Percentiles rank a stretch among this genome's conserved stretches.
Conservation (phyloP, 2,329 filamentous ascomycete genomes). For the Cercospora berteroae region DNA sequence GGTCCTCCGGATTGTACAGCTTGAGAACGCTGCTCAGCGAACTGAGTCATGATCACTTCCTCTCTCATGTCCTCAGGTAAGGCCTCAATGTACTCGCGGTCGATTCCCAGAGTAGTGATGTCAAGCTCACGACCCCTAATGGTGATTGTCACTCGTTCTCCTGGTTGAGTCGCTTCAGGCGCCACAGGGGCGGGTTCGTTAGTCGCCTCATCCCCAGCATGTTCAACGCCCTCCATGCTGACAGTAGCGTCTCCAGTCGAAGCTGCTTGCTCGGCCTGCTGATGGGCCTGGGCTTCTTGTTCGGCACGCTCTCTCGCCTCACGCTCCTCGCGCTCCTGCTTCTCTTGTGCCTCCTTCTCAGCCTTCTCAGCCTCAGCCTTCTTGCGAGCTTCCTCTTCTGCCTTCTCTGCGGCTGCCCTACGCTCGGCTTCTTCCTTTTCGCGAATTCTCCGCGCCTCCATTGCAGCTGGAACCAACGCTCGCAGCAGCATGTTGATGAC, state of each 20-base stretch:
- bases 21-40: conserved; percentile 77
- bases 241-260: conserved; percentile 42
- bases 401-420: conserved; percentile 62
- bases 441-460: conserved; percentile 73
- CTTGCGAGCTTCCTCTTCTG: conserved; percentile 60
- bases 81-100: conserved; percentile 91
- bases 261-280: conserved; percentile 32
- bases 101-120: conserved; percentile 91
- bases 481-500: conserved; percentile 69
- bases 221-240: conserved; percentile 74
- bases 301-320: conserved; percentile 49
- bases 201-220: conserved; percentile 42
- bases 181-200: conserved; percentile 41
- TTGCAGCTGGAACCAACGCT: conserved; percentile 75
- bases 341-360: conserved; percentile 53
- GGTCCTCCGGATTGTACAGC: conserved; percentile 70
- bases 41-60: conserved; percentile 89
- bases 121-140: conserved; percentile 86
- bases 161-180: conserved; percentile 43
- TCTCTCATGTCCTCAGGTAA: conserved; percentile 95
- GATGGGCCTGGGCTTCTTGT: conserved; percentile 37
- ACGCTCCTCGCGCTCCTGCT: conserved; percentile 51
- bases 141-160: conserved; percentile 68
- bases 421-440: conserved; percentile 67
- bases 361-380: conserved; percentile 61